Percentiles rank a stretch among this genome's conserved stretches.
phyloP scores from a whole-genome alignment of 2,329 filamentous ascomycete species.

The Fusarium incarnatum region DNA sequence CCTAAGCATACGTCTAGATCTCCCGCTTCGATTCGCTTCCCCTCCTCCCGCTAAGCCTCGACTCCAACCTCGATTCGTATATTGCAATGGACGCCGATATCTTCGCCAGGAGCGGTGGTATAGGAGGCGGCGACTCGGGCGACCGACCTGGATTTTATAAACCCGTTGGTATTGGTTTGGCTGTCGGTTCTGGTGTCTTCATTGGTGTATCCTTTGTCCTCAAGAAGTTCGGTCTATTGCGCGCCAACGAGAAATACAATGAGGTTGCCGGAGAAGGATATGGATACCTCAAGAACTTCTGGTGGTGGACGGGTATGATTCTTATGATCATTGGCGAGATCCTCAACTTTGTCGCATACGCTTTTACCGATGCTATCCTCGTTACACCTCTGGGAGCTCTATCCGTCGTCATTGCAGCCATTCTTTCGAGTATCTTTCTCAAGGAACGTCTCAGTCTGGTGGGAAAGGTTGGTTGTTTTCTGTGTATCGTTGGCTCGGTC shows the following conservation, averaged over 20 bases:
- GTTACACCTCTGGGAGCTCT: slow-evolving; percentile 93
- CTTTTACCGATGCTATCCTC: slow-evolving; percentile 95
- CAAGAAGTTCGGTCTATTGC: slow-evolving; percentile 92
- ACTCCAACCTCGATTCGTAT: background rate
- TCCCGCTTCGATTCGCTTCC: slow-evolving; percentile 22
- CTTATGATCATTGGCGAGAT: slow-evolving; percentile 97
- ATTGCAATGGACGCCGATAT: slow-evolving; percentile 42
- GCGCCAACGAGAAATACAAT: slow-evolving; percentile 95
- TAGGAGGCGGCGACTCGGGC: slow-evolving; percentile 22
- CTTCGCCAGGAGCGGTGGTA: slow-evolving; percentile 39
- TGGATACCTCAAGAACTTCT: slow-evolving; percentile 93
- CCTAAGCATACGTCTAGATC: slow-evolving; percentile 31
- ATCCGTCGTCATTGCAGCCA: slow-evolving; percentile 90
- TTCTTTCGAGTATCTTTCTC: slow-evolving; percentile 92
- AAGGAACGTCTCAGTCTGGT: slow-evolving; percentile 96
- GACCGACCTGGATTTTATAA: slow-evolving; percentile 74
- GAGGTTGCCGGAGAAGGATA: slow-evolving; percentile 97
- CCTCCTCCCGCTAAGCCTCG: slow-evolving; percentile 3
- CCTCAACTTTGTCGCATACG: slow-evolving; percentile 97
- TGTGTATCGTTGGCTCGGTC: slow-evolving; percentile 92
- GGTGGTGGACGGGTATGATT: slow-evolving; percentile 96
- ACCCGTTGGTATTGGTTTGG: slow-evolving; percentile 85
- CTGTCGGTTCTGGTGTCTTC: slow-evolving; percentile 87
- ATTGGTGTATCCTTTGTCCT: slow-evolving; percentile 96
- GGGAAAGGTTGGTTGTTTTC: slow-evolving; percentile 94